Base-by-base conservation (phyloP, 345 rosid genomes). In the Brassica carinata region DNA sequence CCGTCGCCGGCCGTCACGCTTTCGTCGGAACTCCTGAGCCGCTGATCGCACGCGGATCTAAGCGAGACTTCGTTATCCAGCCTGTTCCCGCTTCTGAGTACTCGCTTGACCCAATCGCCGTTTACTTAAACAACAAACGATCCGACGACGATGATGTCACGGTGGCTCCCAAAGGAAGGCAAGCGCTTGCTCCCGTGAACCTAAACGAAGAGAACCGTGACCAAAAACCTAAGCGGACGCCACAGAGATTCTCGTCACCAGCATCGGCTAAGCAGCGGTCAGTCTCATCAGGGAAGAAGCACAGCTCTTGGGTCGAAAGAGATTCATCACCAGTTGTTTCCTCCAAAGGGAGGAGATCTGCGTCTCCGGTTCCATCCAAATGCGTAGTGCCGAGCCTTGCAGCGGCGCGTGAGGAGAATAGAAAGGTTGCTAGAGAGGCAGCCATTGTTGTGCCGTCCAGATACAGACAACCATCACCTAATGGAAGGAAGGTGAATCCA, bases 401-500 rank as follows among this genome's bases (percentile, higher is more conserved):
- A 13, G 87, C 89, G 0, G 97, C 99, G 1, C 83, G 81, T 74
- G 99, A 96, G 26, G 99, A 96, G 77, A 92, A 86, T 67, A 79
- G 97, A 61, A 91, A 85, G 63, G 86, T 77, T 2, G 83, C 88
- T 9, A 89, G 86, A 81, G 99, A 96, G 81, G 87, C 97, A 0
- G 88, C 98, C 0, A 96, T 96, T 55, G 84, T 94, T 11, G 99
- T 96, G 64, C 97, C 97, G 2, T 96, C 99, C 0, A 88, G 99
- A 86, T 96, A 94, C 71, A 79, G 92, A 72, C 98, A 96, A 51
- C 97, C 98, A 4, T 96, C 99, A 0, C 99, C 99, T 2, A 89
- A 48, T 31, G 91, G 83, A 26, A 84, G 97, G 88, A 91, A 84
- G n/a, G 10, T 78, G 77, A 95, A 90, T 81, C 91, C 91, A 8